Percentiles rank a stretch among this genome's conserved stretches.
phyloP scores from a whole-genome alignment of 257 asterid genomes.

The Sherardia arvensis region DNA sequence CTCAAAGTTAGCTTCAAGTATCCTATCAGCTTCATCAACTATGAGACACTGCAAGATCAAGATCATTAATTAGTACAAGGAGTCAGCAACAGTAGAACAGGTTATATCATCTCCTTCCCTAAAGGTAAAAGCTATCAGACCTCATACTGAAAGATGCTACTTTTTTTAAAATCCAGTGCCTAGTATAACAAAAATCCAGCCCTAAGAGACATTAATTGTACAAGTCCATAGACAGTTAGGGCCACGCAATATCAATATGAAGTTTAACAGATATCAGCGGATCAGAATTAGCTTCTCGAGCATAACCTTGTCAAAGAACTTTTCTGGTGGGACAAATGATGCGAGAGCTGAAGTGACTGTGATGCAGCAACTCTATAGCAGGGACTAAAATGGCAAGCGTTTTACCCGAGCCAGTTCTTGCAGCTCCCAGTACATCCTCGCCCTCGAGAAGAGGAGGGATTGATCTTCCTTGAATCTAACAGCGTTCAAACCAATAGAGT shows the following conservation, averaged over 20 bases:
- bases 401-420: conserved; percentile 97
- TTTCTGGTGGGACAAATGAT: conserved; percentile 90
- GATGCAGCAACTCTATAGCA: conserved; percentile 67
- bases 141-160: neutral
- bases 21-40: conserved; percentile 96
- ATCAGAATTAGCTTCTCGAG: neutral
- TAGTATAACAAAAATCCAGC: neutral
- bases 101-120: neutral
- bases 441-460: conserved; percentile 84
- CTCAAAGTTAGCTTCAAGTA: conserved; percentile 90
- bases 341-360: conserved; percentile 47
- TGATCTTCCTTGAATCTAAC: conserved; percentile 88
- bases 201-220: neutral
- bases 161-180: neutral
- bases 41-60: conserved; percentile 70
- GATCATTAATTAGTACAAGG: conserved; percentile 3
- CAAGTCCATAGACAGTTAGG: too few species aligned
- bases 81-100: neutral
- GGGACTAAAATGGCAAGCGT: conserved; percentile 90
- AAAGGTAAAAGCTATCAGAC: neutral
- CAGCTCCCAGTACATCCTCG: conserved; percentile 94
- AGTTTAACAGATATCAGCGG: neutral
- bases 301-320: neutral
- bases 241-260: neutral
- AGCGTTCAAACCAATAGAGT: neutral